Evolutionary conservation across 441 rosid genomes (phyloP).

Genomic region (Pelargonium australe): DNA sequence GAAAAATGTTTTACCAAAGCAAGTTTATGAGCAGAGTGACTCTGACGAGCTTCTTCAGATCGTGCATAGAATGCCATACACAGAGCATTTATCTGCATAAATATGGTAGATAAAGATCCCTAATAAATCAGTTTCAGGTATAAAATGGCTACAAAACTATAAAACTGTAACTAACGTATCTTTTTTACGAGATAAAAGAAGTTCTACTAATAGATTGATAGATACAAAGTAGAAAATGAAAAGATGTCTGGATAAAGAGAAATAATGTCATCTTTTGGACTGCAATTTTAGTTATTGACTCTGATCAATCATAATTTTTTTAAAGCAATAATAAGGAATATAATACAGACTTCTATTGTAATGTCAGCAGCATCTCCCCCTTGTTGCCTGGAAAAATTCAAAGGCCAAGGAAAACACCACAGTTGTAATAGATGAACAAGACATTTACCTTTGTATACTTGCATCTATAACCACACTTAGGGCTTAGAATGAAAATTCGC

Average conservation of each 20-base stretch:
- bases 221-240: not conserved
- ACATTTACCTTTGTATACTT: not conserved
- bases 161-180: not conserved
- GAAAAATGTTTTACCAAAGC: constrained; percentile 52
- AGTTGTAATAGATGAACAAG: not conserved
- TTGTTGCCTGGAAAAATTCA: not conserved
- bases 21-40: constrained; percentile 91
- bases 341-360: not conserved
- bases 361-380: not conserved
- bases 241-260: not conserved
- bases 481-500: not conserved
- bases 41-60: constrained; percentile 90
- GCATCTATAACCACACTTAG: not conserved
- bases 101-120: constrained; percentile 5
- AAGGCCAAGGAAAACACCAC: constrained; percentile 1
- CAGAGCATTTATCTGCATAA: constrained; percentile 73
- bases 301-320: not conserved
- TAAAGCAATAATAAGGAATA: not conserved
- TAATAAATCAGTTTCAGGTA: not conserved
- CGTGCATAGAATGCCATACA: constrained; percentile 96
- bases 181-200: not conserved
- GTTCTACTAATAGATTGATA: not conserved
- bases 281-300: not conserved
- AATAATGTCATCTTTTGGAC: not conserved
- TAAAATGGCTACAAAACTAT: not conserved